phyloP scores from a whole-genome alignment of 2,329 filamentous ascomycete genomes.

The Apiospora rasikravindrae region DNA sequence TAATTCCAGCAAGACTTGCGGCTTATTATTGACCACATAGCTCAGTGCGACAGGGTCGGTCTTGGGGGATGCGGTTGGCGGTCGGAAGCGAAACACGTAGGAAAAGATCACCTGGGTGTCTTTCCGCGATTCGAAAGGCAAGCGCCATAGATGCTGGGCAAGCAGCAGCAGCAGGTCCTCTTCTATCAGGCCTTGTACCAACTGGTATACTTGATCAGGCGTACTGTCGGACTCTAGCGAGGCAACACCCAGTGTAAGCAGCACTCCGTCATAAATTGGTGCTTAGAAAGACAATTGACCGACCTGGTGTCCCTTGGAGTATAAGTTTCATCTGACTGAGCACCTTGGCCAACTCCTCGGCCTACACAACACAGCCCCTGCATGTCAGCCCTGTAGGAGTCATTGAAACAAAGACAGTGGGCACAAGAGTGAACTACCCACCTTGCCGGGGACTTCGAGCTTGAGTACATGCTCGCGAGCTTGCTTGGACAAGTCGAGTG shows the following conservation, averaged over 20 bases:
- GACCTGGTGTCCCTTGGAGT: conserved; percentile 92
- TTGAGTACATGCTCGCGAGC: conserved; percentile 59
- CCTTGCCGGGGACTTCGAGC: conserved; percentile 59
- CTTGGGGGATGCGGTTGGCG: conserved; percentile 67
- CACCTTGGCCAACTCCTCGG: conserved; percentile 85
- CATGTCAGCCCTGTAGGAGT: conserved; percentile 9
- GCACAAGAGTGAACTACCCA: conserved; percentile 31
- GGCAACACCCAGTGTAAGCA: not conserved
- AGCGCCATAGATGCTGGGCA: conserved; percentile 78
- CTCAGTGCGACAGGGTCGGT: conserved; percentile 84
- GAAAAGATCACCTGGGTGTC: conserved; percentile 96
- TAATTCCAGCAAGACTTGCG: conserved; percentile 85
- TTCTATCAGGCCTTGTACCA: conserved; percentile 83
- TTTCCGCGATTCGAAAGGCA: conserved; percentile 96
- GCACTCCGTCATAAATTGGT: not conserved
- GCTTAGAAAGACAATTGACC: conserved; percentile 27
- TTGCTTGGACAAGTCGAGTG: conserved; percentile 60
- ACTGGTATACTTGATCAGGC: conserved; percentile 85
- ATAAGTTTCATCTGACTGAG: conserved; percentile 90
- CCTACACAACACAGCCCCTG: conserved; percentile 51
- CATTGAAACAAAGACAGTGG: conserved; percentile 21
- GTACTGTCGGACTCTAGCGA: conserved; percentile 78
- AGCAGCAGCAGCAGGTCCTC: conserved; percentile 89
- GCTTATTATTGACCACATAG: conserved; percentile 85
- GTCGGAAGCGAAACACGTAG: conserved; percentile 89